These are phyloP conservation scores for Penicillium antarcticum DNA, from an alignment of 495 filamentous ascomycete genomes.

Conservation along the genomic window DNA sequence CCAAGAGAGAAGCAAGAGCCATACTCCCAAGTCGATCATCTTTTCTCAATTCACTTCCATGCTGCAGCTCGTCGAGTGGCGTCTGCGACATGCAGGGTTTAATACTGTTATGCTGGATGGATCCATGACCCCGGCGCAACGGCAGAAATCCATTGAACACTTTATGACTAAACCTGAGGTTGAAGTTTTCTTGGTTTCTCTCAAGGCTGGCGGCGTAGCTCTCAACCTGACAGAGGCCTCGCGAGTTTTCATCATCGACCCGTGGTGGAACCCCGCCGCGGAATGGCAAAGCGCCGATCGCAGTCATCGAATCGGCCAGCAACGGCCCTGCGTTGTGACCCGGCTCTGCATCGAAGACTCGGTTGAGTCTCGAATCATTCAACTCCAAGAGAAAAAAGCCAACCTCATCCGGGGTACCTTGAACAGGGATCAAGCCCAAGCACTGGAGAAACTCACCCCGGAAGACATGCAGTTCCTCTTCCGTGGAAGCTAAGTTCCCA, in stretches of 20 bases:
- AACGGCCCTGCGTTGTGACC: constrained; percentile 88
- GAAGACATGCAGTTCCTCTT: constrained; percentile 96
- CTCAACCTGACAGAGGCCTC: constrained; percentile 93
- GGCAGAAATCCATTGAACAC: constrained; percentile 85
- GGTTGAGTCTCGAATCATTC: constrained; percentile 89
- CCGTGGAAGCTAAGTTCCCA: constrained; percentile 49
- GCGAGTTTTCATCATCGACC: constrained; percentile 91
- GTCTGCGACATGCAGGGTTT: constrained; percentile 88
- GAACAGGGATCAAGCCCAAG: constrained; percentile 75
- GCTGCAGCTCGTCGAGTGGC: constrained; percentile 87
- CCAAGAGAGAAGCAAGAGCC: constrained; percentile 81
- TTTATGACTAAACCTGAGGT: constrained; percentile 94
- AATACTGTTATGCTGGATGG: constrained; percentile 97
- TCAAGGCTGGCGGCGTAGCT: constrained; percentile 94
- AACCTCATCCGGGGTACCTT: constrained; percentile 95
- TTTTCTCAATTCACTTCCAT: constrained; percentile 72
- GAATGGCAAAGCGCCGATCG: constrained; percentile 98
- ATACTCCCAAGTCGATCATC: constrained; percentile 83
- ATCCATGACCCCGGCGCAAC: constrained; percentile 88
- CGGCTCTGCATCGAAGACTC: constrained; percentile 93
- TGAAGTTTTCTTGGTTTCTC: constrained; percentile 89
- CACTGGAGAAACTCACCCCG: constrained; percentile 83
- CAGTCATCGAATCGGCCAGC: constrained; percentile 95
- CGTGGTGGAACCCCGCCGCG: constrained; percentile 97
- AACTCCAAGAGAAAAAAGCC: constrained; percentile 95